Conservation (phyloP, 83 land plant genomes). For the Thuja plicata region DNA sequence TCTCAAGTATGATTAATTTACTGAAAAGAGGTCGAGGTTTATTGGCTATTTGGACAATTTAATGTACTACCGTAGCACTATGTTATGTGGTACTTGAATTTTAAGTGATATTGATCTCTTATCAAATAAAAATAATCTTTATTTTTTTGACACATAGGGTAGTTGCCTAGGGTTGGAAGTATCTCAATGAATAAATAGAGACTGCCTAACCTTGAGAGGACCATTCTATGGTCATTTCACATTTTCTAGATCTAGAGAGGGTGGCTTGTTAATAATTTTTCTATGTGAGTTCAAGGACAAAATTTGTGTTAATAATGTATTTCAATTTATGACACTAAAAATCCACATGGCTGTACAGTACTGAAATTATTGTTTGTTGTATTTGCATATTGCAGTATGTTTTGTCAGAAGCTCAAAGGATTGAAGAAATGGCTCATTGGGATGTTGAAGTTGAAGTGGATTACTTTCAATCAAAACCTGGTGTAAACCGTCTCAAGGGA, state of each 20-base stretch:
- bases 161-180: too few relatives aligned
- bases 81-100: too few relatives aligned
- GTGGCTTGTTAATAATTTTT: not conserved
- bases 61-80: too few relatives aligned
- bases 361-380: not conserved
- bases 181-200: too few relatives aligned
- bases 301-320: not conserved
- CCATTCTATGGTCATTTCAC: not conserved
- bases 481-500: conserved; percentile 45
- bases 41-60: too few relatives aligned
- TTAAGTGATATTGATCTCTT: too few relatives aligned
- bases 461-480: conserved; percentile 69
- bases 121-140: too few relatives aligned
- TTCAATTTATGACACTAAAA: not conserved
- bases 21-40: too few relatives aligned
- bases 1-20: too few relatives aligned
- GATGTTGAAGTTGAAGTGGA: conserved; percentile 88
- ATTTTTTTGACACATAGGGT: too few relatives aligned
- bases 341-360: not conserved
- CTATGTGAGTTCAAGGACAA: not conserved
- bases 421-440: conserved; percentile 68
- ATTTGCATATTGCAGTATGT: conserved; percentile 71
- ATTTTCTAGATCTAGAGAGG: not conserved
- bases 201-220: too few relatives aligned
- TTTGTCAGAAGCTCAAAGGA: conserved; percentile 43